Evolutionary conservation across 2,329 filamentous ascomycete genomes (phyloP).

Genomic region (Uncinocarpus reesii): DNA sequence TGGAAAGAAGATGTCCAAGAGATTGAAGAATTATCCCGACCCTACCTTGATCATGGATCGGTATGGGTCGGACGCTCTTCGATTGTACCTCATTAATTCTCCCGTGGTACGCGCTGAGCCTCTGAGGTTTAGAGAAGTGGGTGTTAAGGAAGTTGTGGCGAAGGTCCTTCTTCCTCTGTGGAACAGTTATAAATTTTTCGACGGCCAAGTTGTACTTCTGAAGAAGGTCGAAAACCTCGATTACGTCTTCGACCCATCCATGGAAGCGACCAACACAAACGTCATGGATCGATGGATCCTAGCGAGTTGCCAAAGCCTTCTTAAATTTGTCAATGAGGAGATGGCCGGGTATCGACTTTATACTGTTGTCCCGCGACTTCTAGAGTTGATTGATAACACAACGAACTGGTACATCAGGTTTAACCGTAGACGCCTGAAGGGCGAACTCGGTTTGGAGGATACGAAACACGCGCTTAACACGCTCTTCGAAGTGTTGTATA

Average conservation of each 20-base stretch:
- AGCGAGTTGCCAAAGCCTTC: constrained; percentile 78
- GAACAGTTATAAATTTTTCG: constrained; percentile 97
- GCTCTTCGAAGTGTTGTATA: constrained; percentile 86
- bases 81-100: constrained; percentile 94
- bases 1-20: constrained; percentile 98
- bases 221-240: constrained; percentile 75
- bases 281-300: constrained; percentile 96
- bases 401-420: constrained; percentile 99
- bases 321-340: constrained; percentile 85
- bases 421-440: constrained; percentile 84
- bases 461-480: constrained; percentile 87
- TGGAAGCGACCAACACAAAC: constrained; percentile 68
- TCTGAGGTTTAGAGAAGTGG: constrained; percentile 78
- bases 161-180: constrained; percentile 84
- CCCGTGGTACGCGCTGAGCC: constrained; percentile 88
- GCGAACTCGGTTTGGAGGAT: constrained; percentile 74
- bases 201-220: constrained; percentile 70
- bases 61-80: constrained; percentile 84
- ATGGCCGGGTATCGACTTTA: constrained; percentile 77
- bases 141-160: constrained; percentile 88
- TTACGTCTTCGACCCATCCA: constrained; percentile 66
- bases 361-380: constrained; percentile 77
- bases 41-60: constrained; percentile 71
- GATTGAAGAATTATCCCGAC: constrained; percentile 91
- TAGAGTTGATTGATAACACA: constrained; percentile 79